These are phyloP conservation scores for Quercus suber DNA, from an alignment of 306 rosid genomes.

Conservation along the genomic window DNA sequence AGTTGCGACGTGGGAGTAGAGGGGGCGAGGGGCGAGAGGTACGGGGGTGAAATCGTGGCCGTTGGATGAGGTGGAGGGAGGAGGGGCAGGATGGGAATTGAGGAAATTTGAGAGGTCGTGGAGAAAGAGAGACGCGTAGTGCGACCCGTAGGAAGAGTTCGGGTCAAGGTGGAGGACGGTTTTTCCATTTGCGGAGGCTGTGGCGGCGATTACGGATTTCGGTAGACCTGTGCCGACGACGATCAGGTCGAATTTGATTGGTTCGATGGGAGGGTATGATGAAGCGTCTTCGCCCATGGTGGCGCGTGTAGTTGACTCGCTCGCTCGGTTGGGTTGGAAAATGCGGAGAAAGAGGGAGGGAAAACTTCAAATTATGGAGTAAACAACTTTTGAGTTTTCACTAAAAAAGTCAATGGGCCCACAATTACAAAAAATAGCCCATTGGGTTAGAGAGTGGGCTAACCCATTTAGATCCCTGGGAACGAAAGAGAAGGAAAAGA, in stretches of 20 bases:
- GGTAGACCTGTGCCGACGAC: constrained; percentile 73
- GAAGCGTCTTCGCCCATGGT: constrained; percentile 44
- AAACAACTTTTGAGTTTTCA: too few relatives aligned
- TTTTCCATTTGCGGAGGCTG: constrained; percentile 65
- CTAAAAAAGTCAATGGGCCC: too few relatives aligned
- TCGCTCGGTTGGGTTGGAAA: constrained; percentile 5
- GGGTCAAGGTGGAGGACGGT: constrained; percentile 84
- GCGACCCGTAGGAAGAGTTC: constrained; percentile 67
- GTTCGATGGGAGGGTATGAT: constrained; percentile 69
- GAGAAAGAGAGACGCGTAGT: constrained; percentile 61
- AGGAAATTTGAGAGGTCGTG: constrained; percentile 59
- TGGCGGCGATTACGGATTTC: constrained; percentile 67
- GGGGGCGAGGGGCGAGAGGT: constrained; percentile 34
- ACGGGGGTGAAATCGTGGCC: constrained; percentile 27
- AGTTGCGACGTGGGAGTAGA: constrained; percentile 47
- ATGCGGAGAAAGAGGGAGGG: neutral
- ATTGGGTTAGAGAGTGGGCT: too few relatives aligned
- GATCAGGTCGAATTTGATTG: constrained; percentile 63
- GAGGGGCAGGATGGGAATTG: constrained; percentile 30
- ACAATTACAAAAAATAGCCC: too few relatives aligned
- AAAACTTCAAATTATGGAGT: too few relatives aligned
- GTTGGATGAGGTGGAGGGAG: constrained; percentile 8
- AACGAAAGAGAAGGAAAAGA: too few relatives aligned
- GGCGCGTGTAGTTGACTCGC: constrained; percentile 24
- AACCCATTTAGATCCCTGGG: too few relatives aligned